A percentile compares a stretch with the other conserved stretches of the same genome.
Evolutionary conservation across 805 yeast genomes (phyloP).

Genomic region (Gaillardinia entomophila): DNA sequence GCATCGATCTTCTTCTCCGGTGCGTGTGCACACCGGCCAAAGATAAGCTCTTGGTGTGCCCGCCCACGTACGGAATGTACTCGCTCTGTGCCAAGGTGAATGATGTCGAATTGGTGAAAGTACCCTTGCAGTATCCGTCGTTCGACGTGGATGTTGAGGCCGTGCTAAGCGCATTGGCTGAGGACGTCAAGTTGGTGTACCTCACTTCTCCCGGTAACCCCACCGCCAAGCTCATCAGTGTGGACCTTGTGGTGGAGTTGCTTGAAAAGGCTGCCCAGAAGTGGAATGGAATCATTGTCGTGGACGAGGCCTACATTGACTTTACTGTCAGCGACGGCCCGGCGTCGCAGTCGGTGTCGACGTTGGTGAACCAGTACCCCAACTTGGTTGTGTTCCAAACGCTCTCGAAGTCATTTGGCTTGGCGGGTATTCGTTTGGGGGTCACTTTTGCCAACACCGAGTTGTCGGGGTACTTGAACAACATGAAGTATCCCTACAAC

Average conservation of each 20-base stretch:
- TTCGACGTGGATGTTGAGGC: conserved; percentile 53
- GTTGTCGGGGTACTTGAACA: conserved; percentile 65
- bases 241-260: conserved; percentile 24
- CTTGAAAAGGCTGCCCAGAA: conserved; percentile 42
- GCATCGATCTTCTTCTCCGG: conserved; percentile 83
- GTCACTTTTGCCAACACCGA: conserved; percentile 60
- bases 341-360: conserved; percentile 58
- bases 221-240: conserved; percentile 63
- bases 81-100: conserved; percentile 84
- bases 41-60: conserved; percentile 79
- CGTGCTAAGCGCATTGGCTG: conserved; percentile 44
- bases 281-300: conserved; percentile 76
- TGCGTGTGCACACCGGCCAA: conserved; percentile 77
- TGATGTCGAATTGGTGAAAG: conserved; percentile 72
- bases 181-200: conserved; percentile 75
- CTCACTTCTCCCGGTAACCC: conserved; percentile 98
- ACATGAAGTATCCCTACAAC: conserved; percentile 95
- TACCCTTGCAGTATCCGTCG: conserved; percentile 54
- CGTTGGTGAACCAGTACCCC: conserved; percentile 75
- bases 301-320: conserved; percentile 95
- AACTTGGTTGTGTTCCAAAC: conserved; percentile 89
- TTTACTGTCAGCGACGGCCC: conserved; percentile 36
- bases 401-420: conserved; percentile 88
- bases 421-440: conserved; percentile 92
- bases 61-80: conserved; percentile 98